Evolutionary conservation across 2,329 filamentous ascomycete species (phyloP), one percentile per base, ranked within the genome.

Genomic region (Aureobasidium sp.): DNA sequence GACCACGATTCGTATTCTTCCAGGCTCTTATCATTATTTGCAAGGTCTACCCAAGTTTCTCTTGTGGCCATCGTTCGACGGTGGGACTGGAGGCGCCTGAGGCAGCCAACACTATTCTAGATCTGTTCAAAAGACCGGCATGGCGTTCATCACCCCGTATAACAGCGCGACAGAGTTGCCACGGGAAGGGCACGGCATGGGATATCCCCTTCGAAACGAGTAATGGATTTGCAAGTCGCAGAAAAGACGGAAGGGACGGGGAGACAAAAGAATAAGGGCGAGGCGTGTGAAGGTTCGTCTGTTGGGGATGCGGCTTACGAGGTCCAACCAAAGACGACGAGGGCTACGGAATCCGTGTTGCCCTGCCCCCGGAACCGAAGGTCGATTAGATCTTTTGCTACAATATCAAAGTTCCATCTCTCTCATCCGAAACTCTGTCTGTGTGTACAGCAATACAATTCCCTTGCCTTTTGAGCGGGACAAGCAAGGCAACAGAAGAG

Each of bases 301-400:
- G 54, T 59, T 59, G 42, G 54, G 53, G 53, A 59, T 59, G 54
- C 54, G 54, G 54, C 54, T 59, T 59, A 59, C 29, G 27, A 19
- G n/a, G 11, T 57, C 22, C 39, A 39, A 39, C 37, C 3, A 52
- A 9, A 7, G 19, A 19, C 12, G 27, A n/a, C n/a, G 33, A 33
- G 31, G 49, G 37, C 50, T 54, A 24, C 31, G 31, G 49, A 52
- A 9, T 17, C 24, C 31, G 14, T 54, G 3, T 17, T 33, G 15
- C 29, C 53, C 53, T 45, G 14, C n/a, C 11, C 14, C 19, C 29
- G 53, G 39, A 57, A 57, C 53, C 53, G 53, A 57, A 39, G 27
- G 29, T 35, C 37, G 53, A 54, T 54, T 45, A 45, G 53, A 57
- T 57, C 39, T 39, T 45, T 33, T 9, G 19, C 50, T 31, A n/a